Conservation (phyloP, 129 eudicot species). For the Flaveria linearis region DNA sequence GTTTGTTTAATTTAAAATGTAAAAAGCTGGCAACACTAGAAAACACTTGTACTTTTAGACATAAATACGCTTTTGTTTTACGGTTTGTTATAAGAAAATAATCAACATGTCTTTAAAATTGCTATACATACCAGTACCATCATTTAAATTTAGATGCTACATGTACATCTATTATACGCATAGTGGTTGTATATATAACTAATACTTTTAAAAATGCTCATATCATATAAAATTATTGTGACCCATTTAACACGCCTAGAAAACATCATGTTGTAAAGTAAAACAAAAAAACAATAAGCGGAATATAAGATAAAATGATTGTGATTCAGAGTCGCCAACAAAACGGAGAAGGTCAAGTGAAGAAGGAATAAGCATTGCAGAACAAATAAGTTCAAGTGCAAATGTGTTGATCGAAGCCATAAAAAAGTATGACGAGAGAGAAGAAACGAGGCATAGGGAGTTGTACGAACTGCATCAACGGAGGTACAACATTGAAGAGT, state of each 20-base stretch:
- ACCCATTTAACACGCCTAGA: not conserved
- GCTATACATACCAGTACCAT: too few species aligned
- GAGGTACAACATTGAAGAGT: slow-evolving; percentile 60
- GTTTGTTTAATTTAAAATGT: too few species aligned
- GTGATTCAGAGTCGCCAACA: slow-evolving; percentile 52
- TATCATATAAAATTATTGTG: too few species aligned
- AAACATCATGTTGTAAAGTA: not conserved
- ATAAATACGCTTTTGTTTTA: too few species aligned
- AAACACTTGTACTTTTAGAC: too few species aligned
- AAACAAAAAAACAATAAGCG: not conserved
- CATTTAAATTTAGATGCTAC: too few species aligned
- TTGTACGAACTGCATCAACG: slow-evolving; percentile 52
- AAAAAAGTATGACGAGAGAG: slow-evolving; percentile 56
- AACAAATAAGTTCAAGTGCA: slow-evolving; percentile 54
- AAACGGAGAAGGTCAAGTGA: slow-evolving; percentile 53
- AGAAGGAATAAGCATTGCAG: slow-evolving; percentile 28
- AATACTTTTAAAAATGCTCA: too few species aligned
- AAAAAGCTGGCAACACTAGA: too few species aligned
- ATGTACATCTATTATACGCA: too few species aligned
- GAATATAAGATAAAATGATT: not conserved
- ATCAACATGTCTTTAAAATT: too few species aligned
- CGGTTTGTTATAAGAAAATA: too few species aligned
- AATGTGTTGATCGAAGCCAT: slow-evolving; percentile 47
- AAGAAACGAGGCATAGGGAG: slow-evolving; percentile 71
- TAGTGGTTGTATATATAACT: too few species aligned